Conservation (phyloP, 352 stramenopile genomes). For the Phytophthora meadii region DNA sequence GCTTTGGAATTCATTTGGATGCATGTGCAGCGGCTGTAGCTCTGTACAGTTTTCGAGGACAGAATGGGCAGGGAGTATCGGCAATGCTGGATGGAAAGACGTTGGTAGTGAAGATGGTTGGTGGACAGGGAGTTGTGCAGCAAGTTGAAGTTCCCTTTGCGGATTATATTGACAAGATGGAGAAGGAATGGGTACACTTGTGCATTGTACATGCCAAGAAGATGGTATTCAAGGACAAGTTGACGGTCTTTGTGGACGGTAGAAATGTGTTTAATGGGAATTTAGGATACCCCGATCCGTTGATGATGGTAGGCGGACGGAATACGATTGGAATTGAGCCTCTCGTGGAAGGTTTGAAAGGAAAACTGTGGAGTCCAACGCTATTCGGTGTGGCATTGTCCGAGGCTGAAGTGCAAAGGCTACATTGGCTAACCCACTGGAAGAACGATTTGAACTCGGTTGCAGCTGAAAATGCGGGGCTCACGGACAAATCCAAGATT, state of each 20-base stretch:
- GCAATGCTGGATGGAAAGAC: conserved; percentile 56
- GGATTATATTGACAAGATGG: conserved; percentile 54
- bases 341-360: conserved; percentile 57
- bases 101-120: conserved; percentile 66
- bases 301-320: conserved; percentile 71
- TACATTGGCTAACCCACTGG: conserved; percentile 83
- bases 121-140: conserved; percentile 44
- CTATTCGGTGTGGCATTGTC: conserved; percentile 72
- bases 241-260: conserved; percentile 76
- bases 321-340: conserved; percentile 77
- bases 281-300: conserved; percentile 75
- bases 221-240: conserved; percentile 91
- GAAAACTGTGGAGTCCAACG: conserved; percentile 79
- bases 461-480: conserved; percentile 65
- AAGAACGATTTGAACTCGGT: conserved; percentile 69
- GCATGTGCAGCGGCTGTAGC: conserved; percentile 38
- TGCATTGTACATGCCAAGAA: conserved; percentile 88
- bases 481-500: conserved; percentile 81
- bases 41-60: conserved; percentile 81
- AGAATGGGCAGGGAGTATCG: conserved; percentile 77
- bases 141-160: conserved; percentile 71
- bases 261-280: conserved; percentile 64
- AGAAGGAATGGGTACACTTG: conserved; percentile 71
- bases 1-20: conserved; percentile 65
- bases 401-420: conserved; percentile 68